Base-by-base conservation (phyloP, 1,139 yeast species). In the Saccharomyces pastorianus region DNA sequence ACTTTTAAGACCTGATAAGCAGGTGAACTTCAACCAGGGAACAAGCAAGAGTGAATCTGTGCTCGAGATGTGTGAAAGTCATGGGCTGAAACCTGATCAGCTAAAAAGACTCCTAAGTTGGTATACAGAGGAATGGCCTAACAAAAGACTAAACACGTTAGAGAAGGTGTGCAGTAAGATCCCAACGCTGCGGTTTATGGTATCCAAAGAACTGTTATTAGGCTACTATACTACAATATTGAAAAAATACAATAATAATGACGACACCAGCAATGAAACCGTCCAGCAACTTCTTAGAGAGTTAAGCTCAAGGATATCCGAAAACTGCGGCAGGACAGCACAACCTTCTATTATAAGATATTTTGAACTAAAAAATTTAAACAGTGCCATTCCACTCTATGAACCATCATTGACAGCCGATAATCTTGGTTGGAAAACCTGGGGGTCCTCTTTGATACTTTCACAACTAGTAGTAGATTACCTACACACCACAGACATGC, bases 381-480 rank as follows among this genome's bases (percentile, higher is more conserved):
- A 60, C 1, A 59, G 59, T 1, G 65, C 61, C 20, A 76, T 88
- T 0, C 61, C 66, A 26, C 70, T 93, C 34, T 77, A 78, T 56
- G 99, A 93, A 66, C 98, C 98, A 0, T 83, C 96, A 0, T 72
- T 93, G 57, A 88, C 96, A 0, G 81, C 82, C 51, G 99, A 93
- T 68, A 87, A 86, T 59, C 72, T 93, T 32, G 99, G 99, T 0
- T 76, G 89, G 66, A 90, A 91, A 61, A 93, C 99, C 0, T 93
- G 99, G 99, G 99, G 98, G 0, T 86, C 97, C 0, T 83, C 97
- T 0, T 72, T 88, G 32, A 77, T 88, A 1, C 72, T 93, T 23
- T 78, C 95, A 1, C 78, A 81, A 52, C 71, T 84, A 31, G 57
- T 60, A 14, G 62, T 59, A 20, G 53, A 60, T 23, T 57, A 57